These are phyloP conservation scores for Wilcoxina mikolae DNA, from an alignment of 495 filamentous ascomycete species.

Conservation along the genomic window DNA sequence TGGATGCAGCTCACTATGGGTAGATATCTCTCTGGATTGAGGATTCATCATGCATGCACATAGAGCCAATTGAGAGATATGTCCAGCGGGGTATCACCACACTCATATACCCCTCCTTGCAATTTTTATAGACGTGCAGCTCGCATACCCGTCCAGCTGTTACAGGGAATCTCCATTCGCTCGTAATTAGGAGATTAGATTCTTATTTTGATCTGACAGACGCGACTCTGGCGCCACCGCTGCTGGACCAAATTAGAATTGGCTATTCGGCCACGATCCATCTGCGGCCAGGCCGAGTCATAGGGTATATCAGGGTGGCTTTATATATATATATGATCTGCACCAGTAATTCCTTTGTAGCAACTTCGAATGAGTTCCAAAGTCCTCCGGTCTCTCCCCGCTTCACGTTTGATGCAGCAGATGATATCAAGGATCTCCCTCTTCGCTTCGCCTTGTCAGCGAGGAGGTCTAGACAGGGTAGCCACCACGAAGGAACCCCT, in stretches of 20 bases:
- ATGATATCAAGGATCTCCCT: no score
- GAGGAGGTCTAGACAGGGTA: no score
- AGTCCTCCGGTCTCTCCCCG: no score
- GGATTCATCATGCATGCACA: no score
- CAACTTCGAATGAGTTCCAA: no score
- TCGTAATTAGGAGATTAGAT: background rate
- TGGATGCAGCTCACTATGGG: background rate
- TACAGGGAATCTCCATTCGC: background rate
- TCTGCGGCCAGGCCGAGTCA: background rate
- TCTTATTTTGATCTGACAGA: no score
- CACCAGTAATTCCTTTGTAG: background rate
- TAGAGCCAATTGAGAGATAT: background rate
- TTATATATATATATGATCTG: background rate
- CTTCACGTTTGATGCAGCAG: no score
- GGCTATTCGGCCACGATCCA: background rate
- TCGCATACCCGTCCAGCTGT: background rate
- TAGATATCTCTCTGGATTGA: no score
- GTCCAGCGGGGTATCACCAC: background rate
- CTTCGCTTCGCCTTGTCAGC: no score
- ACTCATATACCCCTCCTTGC: background rate
- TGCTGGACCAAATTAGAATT: background rate
- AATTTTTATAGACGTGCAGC: background rate
- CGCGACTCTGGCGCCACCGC: background rate
- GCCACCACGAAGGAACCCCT: no score
- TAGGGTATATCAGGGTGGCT: background rate